Conservation (phyloP, 2,329 filamentous ascomycete genomes). For the Fusarium humuli region DNA sequence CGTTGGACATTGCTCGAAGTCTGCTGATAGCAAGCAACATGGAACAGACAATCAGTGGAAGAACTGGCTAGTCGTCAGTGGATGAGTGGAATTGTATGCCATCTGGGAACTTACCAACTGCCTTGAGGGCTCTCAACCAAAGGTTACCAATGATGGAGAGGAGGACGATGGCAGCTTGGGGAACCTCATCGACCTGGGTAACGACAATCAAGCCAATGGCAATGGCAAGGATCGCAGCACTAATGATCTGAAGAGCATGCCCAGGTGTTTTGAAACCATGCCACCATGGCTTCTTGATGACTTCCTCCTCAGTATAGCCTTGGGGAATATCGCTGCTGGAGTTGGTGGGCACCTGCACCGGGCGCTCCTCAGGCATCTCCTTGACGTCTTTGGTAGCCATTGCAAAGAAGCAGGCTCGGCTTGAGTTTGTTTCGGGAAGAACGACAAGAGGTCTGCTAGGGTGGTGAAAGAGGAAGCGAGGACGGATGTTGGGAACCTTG, state of each 20-base stretch:
- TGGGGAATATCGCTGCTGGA: conserved; percentile 25
- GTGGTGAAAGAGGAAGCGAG: conserved; percentile 12
- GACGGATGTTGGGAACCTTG: neutral
- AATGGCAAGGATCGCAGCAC: conserved; percentile 61
- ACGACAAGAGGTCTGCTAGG: conserved; percentile 1
- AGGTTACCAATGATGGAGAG: conserved; percentile 62
- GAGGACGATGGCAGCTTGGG: conserved; percentile 53
- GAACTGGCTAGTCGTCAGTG: conserved; percentile 50
- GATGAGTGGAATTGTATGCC: accelerated
- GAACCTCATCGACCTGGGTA: conserved; percentile 55
- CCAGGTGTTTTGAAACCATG: conserved; percentile 56
- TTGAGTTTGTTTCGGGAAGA: conserved; percentile 9
- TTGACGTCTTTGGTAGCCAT: conserved; percentile 39
- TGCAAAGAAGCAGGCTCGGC: conserved; percentile 23
- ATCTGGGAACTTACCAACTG: conserved; percentile 55
- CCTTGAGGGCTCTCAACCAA: conserved; percentile 62
- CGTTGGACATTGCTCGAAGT: conserved; percentile 59
- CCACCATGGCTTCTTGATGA: conserved; percentile 51
- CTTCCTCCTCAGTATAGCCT: conserved; percentile 23
- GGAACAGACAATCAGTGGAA: conserved; percentile 63
- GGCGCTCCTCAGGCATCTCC: conserved; percentile 24
- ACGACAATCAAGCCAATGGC: conserved; percentile 61
- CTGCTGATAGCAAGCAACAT: conserved; percentile 64
- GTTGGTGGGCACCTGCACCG: conserved; percentile 37
- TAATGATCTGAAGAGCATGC: conserved; percentile 62